Percentiles rank a stretch among this genome's conserved stretches.
These are phyloP conservation scores for Tremellales sp. DNA, from an alignment of 1,284 basidiomycete species.

Conservation along the genomic window DNA sequence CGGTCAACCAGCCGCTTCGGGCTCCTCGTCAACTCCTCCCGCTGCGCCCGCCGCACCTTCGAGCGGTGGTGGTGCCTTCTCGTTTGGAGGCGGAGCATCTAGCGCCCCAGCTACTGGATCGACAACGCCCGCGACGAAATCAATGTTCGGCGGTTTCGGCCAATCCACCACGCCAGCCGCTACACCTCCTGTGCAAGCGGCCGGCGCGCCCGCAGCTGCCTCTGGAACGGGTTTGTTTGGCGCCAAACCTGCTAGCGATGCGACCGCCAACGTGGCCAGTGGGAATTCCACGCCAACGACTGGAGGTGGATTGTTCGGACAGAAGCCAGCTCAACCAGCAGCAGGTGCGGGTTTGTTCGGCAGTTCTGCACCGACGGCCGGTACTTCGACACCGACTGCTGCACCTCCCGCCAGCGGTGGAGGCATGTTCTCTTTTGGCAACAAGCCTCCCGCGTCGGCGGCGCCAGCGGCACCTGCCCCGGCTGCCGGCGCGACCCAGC, in stretches of 20 bases:
- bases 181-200: conserved; percentile 23
- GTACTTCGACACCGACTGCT: conserved; percentile 17
- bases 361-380: conserved; percentile 14
- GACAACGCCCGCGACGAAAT: conserved; percentile 37
- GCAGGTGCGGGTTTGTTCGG: conserved; percentile 28
- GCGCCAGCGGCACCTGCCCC: conserved; percentile 18
- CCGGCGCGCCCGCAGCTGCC: conserved; percentile 18
- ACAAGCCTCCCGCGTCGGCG: conserved; percentile 21
- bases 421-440: conserved; percentile 25
- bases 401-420: conserved; percentile 20
- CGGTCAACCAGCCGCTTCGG: conserved; percentile 1
- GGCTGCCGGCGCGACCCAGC: not conserved
- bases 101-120: conserved; percentile 18
- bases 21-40: not conserved
- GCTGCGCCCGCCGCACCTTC: conserved; percentile 11
- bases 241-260: conserved; percentile 10
- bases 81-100: conserved; percentile 17
- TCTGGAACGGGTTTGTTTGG: conserved; percentile 25
- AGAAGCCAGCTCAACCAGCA: conserved; percentile 17
- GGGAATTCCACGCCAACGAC: conserved; percentile 5
- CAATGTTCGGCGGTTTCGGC: conserved; percentile 35
- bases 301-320: conserved; percentile 29
- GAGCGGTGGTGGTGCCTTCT: conserved; percentile 22
- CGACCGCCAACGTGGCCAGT: conserved; percentile 3
- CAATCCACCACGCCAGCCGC: conserved; percentile 34